Conservation (phyloP, 2,329 filamentous ascomycete genomes). For the Nannizziopsis arthrosporioides region DNA sequence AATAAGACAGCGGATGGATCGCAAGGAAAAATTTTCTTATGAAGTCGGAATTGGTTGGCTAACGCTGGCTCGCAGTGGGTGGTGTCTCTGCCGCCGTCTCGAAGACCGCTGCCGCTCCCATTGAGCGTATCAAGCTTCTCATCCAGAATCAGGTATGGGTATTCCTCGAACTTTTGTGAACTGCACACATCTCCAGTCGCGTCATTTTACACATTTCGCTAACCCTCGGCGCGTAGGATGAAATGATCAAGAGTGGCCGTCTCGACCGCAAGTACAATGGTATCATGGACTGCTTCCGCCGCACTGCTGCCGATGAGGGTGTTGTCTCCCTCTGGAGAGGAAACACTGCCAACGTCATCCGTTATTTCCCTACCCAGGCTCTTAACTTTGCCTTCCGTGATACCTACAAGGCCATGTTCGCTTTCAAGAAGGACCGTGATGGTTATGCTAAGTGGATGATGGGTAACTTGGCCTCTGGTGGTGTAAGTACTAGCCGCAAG, state of each 20-base stretch:
- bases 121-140: conserved; percentile 99
- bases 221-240: conserved; percentile 55
- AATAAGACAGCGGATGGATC: not conserved
- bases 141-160: conserved; percentile 96
- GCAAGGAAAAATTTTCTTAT: not conserved
- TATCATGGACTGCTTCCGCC: conserved; percentile 89
- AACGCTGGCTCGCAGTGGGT: conserved; percentile 59
- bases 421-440: conserved; percentile 99
- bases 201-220: not conserved
- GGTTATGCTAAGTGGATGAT: conserved; percentile 98
- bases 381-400: conserved; percentile 99
- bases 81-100: conserved; percentile 99
- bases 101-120: conserved; percentile 98
- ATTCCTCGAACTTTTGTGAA: not conserved
- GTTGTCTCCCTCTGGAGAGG: conserved; percentile 93
- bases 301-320: conserved; percentile 85
- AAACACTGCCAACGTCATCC: conserved; percentile 99
- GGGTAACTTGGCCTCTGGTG: conserved; percentile 99
- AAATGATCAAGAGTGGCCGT: conserved; percentile 98
- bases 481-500: conserved; percentile 53
- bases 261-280: conserved; percentile 94
- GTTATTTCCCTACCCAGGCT: conserved; percentile 99
- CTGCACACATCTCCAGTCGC: not conserved
- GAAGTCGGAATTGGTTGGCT: not conserved
- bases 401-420: conserved; percentile 99